phyloP scores from a whole-genome alignment of 2,329 filamentous ascomycete genomes.

The Cercospora canescens region DNA sequence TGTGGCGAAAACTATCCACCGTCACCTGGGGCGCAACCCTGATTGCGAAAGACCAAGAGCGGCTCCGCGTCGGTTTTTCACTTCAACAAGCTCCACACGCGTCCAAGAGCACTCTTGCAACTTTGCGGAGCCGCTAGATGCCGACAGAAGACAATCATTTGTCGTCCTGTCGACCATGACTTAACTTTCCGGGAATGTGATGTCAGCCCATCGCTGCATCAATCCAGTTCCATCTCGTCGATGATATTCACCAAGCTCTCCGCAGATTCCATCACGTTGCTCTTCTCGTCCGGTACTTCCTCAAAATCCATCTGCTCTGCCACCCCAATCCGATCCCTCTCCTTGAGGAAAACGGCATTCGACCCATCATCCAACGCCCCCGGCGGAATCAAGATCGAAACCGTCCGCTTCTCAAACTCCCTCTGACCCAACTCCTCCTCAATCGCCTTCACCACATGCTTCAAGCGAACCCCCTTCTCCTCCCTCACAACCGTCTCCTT shows the following conservation, averaged over 20 bases:
- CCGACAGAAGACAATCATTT: background rate
- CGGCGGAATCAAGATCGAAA: background rate
- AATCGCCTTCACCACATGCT: background rate
- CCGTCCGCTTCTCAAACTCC: background rate
- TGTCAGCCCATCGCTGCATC: background rate
- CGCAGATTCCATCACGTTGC: no score
- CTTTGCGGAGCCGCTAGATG: no score
- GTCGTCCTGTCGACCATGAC: no score
- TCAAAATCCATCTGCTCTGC: no score
- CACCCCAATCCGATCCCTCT: background rate
- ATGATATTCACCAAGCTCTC: background rate
- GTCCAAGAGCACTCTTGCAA: no score
- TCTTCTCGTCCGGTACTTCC: no score
- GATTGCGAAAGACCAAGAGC: no score
- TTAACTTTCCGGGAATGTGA: no score
- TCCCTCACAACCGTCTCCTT: background rate
- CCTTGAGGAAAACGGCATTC: background rate
- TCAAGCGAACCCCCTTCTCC: background rate
- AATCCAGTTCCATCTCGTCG: background rate
- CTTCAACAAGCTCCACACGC: no score
- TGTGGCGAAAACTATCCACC: no score
- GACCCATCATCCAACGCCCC: background rate
- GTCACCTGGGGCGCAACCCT: no score
- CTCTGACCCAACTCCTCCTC: background rate
- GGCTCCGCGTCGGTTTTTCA: no score